A percentile compares a stretch with the other conserved stretches of the same genome.
Evolutionary conservation across 805 yeast genomes (phyloP).

Genomic region (Wickerhamiella siamensis): DNA sequence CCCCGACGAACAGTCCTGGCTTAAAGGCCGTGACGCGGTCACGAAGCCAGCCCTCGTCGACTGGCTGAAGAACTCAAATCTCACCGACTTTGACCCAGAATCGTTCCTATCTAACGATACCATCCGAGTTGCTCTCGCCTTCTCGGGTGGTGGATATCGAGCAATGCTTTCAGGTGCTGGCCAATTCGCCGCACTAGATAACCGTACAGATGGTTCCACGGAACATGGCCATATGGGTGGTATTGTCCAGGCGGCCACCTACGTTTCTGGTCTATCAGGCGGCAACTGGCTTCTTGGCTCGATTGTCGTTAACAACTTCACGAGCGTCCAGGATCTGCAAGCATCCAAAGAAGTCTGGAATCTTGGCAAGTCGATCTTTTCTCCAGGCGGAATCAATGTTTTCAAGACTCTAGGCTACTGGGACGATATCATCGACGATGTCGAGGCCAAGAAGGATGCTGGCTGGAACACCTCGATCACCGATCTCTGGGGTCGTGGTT

Average conservation of each 20-base stretch:
- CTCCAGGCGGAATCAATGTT: slow-evolving; percentile 49
- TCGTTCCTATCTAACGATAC: slow-evolving; percentile 18
- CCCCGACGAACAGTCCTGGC: slow-evolving; percentile 21
- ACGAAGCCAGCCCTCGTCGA: slow-evolving; percentile 28
- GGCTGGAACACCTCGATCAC: slow-evolving; percentile 58
- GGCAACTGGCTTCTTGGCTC: slow-evolving; percentile 74
- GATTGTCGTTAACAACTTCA: slow-evolving; percentile 55
- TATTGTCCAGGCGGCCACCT: slow-evolving; percentile 51
- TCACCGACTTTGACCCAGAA: slow-evolving; percentile 36
- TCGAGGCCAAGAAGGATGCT: slow-evolving; percentile 42
- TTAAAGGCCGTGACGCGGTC: slow-evolving; percentile 23
- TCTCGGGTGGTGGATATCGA: slow-evolving; percentile 81
- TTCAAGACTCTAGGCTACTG: slow-evolving; percentile 39
- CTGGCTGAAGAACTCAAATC: slow-evolving; percentile 33
- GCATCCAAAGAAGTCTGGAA: slow-evolving; percentile 48
- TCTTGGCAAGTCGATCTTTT: slow-evolving; percentile 42
- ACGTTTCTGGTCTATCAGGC: slow-evolving; percentile 67
- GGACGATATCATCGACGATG: slow-evolving; percentile 31
- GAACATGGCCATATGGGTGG: slow-evolving; percentile 53
- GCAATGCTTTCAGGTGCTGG: slow-evolving; percentile 86
- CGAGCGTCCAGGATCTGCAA: slow-evolving; percentile 48
- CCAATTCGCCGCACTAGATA: slow-evolving; percentile 62
- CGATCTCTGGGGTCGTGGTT: slow-evolving; percentile 70
- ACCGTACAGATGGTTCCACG: slow-evolving; percentile 44
- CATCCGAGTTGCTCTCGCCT: slow-evolving; percentile 41